Evolutionary conservation across 805 yeast genomes (phyloP).

Genomic region (Tanozyma kutaoensis): DNA sequence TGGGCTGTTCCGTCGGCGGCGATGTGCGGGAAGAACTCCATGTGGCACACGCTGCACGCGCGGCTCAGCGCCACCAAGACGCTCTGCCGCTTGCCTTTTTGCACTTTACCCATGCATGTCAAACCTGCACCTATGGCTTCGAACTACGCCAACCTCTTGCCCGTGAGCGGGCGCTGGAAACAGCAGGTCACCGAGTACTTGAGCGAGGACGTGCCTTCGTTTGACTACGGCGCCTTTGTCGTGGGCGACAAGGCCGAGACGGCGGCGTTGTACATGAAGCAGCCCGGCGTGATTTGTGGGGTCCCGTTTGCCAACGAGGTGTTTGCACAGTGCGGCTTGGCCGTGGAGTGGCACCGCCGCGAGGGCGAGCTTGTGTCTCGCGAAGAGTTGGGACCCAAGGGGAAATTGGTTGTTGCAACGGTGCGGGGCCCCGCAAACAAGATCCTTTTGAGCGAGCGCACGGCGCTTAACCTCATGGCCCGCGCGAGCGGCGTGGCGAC

Average conservation of each 20-base stretch:
- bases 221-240: conserved; percentile 89
- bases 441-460: conserved; percentile 72
- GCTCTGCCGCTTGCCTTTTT: too few relatives aligned
- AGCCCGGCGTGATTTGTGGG: conserved; percentile 69
- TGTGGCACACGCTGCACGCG: too few relatives aligned
- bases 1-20: too few relatives aligned
- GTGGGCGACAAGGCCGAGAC: conserved; percentile 67
- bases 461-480: conserved; percentile 70
- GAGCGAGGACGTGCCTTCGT: conserved; percentile 83
- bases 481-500: conserved; percentile 86
- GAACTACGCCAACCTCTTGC: conserved; percentile 42
- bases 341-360: conserved; percentile 55
- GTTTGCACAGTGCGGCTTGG: conserved; percentile 57
- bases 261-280: conserved; percentile 75
- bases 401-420: conserved; percentile 56
- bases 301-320: conserved; percentile 85
- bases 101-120: too few relatives aligned
- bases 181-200: conserved; percentile 63
- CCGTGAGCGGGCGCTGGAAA: conserved; percentile 73
- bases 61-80: too few relatives aligned
- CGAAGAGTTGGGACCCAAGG: conserved; percentile 33
- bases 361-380: conserved; percentile 47
- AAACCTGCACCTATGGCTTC: too few relatives aligned
- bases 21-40: too few relatives aligned
- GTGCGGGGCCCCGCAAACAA: conserved; percentile 74